Conservation (phyloP, 495 filamentous ascomycete species). For the Sordaria brevicollis region DNA sequence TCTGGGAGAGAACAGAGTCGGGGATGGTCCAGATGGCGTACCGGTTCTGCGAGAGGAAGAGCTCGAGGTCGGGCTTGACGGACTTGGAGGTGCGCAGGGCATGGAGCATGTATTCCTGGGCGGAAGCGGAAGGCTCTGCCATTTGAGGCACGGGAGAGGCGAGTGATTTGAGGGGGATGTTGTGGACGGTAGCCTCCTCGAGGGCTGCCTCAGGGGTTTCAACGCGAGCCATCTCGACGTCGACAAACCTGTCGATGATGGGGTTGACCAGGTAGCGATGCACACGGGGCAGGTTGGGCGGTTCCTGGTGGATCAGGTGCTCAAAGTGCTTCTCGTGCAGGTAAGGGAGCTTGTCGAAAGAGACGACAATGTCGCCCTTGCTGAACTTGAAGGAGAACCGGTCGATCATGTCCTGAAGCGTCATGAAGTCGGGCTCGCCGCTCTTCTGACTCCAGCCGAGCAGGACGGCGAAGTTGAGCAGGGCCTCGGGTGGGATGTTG, state of each 20-base stretch:
- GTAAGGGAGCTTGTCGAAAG: constrained; percentile 68
- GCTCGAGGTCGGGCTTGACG: constrained; percentile 6
- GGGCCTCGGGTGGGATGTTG: constrained; percentile 59
- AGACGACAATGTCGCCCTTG: constrained; percentile 76
- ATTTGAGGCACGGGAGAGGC: background rate
- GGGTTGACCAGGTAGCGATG: constrained; percentile 14
- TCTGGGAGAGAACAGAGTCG: background rate
- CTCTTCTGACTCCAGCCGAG: constrained; percentile 67
- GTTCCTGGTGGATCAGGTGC: constrained; percentile 5
- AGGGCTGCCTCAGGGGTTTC: background rate
- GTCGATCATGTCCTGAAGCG: constrained; percentile 54
- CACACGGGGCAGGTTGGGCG: background rate
- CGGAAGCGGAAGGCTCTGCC: background rate
- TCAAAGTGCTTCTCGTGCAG: constrained; percentile 63
- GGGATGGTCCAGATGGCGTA: constrained; percentile 53
- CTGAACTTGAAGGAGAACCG: constrained; percentile 78
- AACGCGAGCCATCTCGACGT: background rate
- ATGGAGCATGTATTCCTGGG: constrained; percentile 2
- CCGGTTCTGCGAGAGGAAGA: constrained; percentile 47
- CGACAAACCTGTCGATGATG: background rate
- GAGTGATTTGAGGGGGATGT: background rate
- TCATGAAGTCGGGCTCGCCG: constrained; percentile 50
- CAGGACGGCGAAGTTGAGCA: constrained; percentile 77
- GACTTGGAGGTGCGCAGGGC: constrained; percentile 10
- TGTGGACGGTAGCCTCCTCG: background rate